A percentile compares a stretch with the other conserved stretches of the same genome.
Evolutionary conservation across 2,329 filamentous ascomycete genomes (phyloP).

Genomic region (Diaporthe amygdali): DNA sequence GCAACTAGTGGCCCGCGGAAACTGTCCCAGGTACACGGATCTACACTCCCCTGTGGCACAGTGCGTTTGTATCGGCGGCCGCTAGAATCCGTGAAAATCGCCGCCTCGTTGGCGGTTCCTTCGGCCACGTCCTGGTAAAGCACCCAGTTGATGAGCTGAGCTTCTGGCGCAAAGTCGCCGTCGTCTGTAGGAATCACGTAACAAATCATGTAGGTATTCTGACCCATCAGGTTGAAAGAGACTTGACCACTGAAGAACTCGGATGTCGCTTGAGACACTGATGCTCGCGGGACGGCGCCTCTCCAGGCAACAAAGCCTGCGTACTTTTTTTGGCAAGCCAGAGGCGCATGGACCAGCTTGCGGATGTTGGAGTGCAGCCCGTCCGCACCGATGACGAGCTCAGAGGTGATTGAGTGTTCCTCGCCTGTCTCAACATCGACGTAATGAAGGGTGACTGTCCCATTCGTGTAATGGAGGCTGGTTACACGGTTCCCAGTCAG

Average conservation of each 20-base stretch:
- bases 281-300: slow-evolving; percentile 30
- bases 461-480: slow-evolving; percentile 22
- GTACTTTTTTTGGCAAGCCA: slow-evolving; percentile 26
- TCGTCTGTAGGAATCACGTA: slow-evolving; percentile 51
- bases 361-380: slow-evolving; percentile 38
- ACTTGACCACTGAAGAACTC: slow-evolving; percentile 28
- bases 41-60: slow-evolving; percentile 46
- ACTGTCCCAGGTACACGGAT: slow-evolving; percentile 42
- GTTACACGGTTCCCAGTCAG: slow-evolving; percentile 31
- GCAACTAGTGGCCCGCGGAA: slow-evolving; percentile 25
- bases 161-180: slow-evolving; percentile 41
- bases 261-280: slow-evolving; percentile 28
- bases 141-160: slow-evolving; percentile 51
- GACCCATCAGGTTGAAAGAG: slow-evolving; percentile 23
- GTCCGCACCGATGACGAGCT: slow-evolving; percentile 37
- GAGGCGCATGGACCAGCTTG: slow-evolving; percentile 29
- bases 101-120: slow-evolving; percentile 41
- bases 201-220: slow-evolving; percentile 30
- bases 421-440: slow-evolving; percentile 30
- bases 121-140: slow-evolving; percentile 50
- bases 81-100: slow-evolving; percentile 49
- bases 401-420: slow-evolving; percentile 38
- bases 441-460: slow-evolving; percentile 27
- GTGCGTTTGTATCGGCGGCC: slow-evolving; percentile 46
- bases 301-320: slow-evolving; percentile 37